Conservation (phyloP, 495 filamentous ascomycete genomes). For the Apiosordaria backusii region DNA sequence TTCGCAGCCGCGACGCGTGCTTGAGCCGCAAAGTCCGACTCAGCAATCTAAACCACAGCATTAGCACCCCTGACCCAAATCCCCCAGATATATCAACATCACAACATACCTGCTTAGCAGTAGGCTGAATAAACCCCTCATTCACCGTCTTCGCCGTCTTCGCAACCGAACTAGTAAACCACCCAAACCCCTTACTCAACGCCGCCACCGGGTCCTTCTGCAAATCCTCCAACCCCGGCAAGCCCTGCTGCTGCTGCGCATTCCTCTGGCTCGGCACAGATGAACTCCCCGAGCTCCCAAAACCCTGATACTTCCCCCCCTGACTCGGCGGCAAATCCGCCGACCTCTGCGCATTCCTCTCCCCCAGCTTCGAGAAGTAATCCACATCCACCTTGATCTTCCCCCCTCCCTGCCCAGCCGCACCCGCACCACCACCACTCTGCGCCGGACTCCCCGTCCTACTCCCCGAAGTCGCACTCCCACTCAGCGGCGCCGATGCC, state of each 20-base stretch:
- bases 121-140: conserved; percentile 84
- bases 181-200: conserved; percentile 87
- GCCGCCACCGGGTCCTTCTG: conserved; percentile 88
- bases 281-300: conserved; percentile 60
- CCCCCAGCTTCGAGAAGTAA: conserved; percentile 82
- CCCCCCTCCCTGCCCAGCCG: conserved; percentile 6
- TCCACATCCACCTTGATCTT: conserved; percentile 70
- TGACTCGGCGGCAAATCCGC: conserved; percentile 76
- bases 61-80: conserved; percentile 7
- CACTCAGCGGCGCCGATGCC: conserved; percentile 52
- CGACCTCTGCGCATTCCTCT: conserved; percentile 71
- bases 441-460: conserved; percentile 61
- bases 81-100: background rate
- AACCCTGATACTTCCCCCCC: conserved; percentile 88
- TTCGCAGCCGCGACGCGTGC: conserved; percentile 66
- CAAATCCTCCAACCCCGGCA: conserved; percentile 74
- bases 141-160: conserved; percentile 88
- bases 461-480: conserved; percentile 44
- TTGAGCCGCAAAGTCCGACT: conserved; percentile 84
- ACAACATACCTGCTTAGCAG: conserved; percentile 69
- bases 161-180: conserved; percentile 81
- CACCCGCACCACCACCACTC: background rate
- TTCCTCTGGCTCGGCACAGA: conserved; percentile 42
- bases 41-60: conserved; percentile 55
- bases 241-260: conserved; percentile 35